These are phyloP conservation scores for Claviceps fusiformis DNA, from an alignment of 2,329 filamentous ascomycete species.

Conservation along the genomic window DNA sequence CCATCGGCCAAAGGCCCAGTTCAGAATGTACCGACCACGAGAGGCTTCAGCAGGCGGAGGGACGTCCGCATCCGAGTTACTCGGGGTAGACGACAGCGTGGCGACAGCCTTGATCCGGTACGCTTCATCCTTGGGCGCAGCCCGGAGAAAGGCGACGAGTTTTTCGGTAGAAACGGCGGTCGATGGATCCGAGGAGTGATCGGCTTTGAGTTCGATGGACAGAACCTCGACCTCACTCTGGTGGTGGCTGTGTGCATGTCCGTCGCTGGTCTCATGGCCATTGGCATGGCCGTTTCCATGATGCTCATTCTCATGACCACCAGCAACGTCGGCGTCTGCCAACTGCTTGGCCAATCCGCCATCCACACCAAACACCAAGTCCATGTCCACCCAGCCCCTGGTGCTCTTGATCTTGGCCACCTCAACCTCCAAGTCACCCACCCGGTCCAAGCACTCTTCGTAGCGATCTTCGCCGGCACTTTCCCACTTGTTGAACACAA, in stretches of 20 bases:
- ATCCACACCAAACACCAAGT: constrained; percentile 78
- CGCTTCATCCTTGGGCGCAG: constrained; percentile 80
- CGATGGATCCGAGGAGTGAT: constrained; percentile 15
- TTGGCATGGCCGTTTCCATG: constrained; percentile 21
- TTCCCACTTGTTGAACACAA: constrained; percentile 94
- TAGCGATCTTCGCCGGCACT: constrained; percentile 56
- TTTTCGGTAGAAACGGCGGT: constrained; percentile 42
- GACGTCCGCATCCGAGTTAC: constrained; percentile 36
- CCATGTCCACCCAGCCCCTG: constrained; percentile 63
- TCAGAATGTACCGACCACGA: constrained; percentile 63
- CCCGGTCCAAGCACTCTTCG: constrained; percentile 63
- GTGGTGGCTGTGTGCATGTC: constrained; percentile 21
- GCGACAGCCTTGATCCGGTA: constrained; percentile 80
- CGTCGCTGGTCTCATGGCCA: background rate
- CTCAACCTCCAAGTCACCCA: constrained; percentile 71
- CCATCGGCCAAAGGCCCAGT: constrained; percentile 97
- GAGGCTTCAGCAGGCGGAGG: constrained; percentile 20
- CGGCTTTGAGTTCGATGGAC: constrained; percentile 54
- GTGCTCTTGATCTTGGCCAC: constrained; percentile 75
- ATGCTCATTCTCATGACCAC: constrained; percentile 3
- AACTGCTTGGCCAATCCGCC: constrained; percentile 54
- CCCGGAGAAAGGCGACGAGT: constrained; percentile 52
- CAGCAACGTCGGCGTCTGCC: constrained; percentile 25
- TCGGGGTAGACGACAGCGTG: constrained; percentile 31
- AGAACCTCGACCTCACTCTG: constrained; percentile 91